Evolutionary conservation across 1,284 basidiomycete species (phyloP).

Genomic region (Cutaneotrichosporon daszewskae): DNA sequence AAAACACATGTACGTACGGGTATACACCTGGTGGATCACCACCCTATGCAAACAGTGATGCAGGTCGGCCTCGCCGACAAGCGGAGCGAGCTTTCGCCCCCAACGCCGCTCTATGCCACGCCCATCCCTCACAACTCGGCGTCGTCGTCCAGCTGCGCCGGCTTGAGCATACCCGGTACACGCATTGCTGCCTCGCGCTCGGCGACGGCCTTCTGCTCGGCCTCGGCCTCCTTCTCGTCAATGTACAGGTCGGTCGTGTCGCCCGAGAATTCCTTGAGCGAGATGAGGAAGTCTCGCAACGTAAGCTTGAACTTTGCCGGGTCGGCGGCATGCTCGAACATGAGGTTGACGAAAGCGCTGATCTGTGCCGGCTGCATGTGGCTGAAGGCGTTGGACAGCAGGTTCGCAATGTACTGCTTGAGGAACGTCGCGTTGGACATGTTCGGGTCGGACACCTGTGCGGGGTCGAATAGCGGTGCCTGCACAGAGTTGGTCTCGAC

Average conservation of each 20-base stretch:
- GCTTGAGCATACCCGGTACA: slow-evolving; percentile 98
- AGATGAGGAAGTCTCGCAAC: slow-evolving; percentile 73
- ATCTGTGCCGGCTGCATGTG: slow-evolving; percentile 80
- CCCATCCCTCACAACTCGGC: slow-evolving; percentile 44
- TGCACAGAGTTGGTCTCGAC: slow-evolving; percentile 78
- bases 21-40: slow-evolving; percentile 1
- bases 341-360: slow-evolving; percentile 67
- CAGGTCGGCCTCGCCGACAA: background rate
- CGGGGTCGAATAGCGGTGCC: slow-evolving; percentile 78
- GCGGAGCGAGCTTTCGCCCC: too few relatives aligned
- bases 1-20: slow-evolving; percentile 6
- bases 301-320: slow-evolving; percentile 89
- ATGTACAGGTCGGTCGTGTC: slow-evolving; percentile 81
- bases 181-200: slow-evolving; percentile 85
- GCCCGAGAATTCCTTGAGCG: slow-evolving; percentile 83
- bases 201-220: slow-evolving; percentile 60
- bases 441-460: slow-evolving; percentile 64
- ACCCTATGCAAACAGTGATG: slow-evolving; percentile 11
- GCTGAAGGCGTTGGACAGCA: slow-evolving; percentile 82
- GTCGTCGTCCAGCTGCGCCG: slow-evolving; percentile 80
- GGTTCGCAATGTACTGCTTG: slow-evolving; percentile 78
- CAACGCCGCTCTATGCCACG: background rate
- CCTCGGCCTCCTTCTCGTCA: slow-evolving; percentile 92
- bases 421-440: slow-evolving; percentile 80
- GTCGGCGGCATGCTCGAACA: slow-evolving; percentile 83